Evolutionary conservation across 2,329 filamentous ascomycete species (phyloP), one percentile per base, ranked within the genome.

Genomic region (Microsporum audouinii): DNA sequence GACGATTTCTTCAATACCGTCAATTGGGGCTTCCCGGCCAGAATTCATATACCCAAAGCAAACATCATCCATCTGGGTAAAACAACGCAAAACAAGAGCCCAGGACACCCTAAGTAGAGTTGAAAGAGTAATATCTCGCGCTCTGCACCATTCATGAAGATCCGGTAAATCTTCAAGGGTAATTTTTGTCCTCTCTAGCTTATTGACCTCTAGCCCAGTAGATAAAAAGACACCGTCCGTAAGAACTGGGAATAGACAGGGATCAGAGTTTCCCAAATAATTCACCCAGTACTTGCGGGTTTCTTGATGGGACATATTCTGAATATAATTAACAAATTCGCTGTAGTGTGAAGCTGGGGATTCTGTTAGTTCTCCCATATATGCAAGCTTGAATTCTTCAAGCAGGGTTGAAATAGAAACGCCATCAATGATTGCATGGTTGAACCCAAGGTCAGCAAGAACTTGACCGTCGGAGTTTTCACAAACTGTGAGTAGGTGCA

Each of bases 11-110:
- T 78, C 73, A 8, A 83, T 77, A 0, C 76, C 75, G 1, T 73
- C 69, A 0, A 84, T 71, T 0, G 79, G 76, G 2, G 78, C 73
- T 62, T 84, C 81, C 12, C 82, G 74, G 1, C 82, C 82, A 0
- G 79, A 80, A 2, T 80, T 69, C 0, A 82, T 75, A 60, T 82
- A 80, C 0, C 81, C 82, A 62, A 83, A 84, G 34, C 77, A 79
- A 0, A 82, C 75, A 45, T 80, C 77, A 2, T 72, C 71, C 0
- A 71, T 69, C 0, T 75, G 75, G 1, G 80, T 80, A 64, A 80
- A 82, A 2, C 70, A 70, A 1, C 76, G 73, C 2, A 84, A 66
- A 0, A 81, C 73, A 23, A 83, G 71, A 0, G 76, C 78, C 82
- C 82, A 84, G 0, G 75, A 74, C 33, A 80, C 72, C 59, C 82